Conservation (phyloP, 1,284 basidiomycete genomes). For the Hortiboletus rubellus region DNA sequence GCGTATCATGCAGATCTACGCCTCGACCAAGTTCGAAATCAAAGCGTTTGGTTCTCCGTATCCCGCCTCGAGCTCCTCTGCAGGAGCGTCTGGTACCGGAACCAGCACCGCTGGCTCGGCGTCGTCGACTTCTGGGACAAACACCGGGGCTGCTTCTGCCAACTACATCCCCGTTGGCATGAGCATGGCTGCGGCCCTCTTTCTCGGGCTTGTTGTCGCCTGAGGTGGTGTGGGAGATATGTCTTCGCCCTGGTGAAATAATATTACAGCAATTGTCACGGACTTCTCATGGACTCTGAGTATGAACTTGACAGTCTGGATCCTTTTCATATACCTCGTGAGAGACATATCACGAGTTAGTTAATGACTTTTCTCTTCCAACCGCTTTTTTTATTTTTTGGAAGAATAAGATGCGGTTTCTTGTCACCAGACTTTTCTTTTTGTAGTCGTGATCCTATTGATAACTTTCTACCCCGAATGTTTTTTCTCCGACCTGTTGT, state of each 20-base stretch:
- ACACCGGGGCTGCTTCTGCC: slow-evolving; percentile 28
- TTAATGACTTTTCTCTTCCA: background rate
- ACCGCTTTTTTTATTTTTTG: background rate
- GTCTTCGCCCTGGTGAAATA: background rate
- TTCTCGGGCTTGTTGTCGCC: slow-evolving; percentile 36
- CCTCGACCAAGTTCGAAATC: slow-evolving; percentile 63
- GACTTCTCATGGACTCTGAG: slow-evolving; percentile 3
- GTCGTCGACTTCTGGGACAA: slow-evolving; percentile 22
- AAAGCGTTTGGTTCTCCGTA: slow-evolving; percentile 62
- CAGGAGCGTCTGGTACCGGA: slow-evolving; percentile 30
- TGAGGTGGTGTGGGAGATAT: slow-evolving; percentile 10
- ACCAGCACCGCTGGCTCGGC: slow-evolving; percentile 21
- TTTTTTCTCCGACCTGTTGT: background rate
- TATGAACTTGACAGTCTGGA: slow-evolving; percentile 1
- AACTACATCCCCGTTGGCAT: slow-evolving; percentile 34
- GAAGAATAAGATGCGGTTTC: too few species aligned
- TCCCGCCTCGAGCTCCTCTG: slow-evolving; percentile 41
- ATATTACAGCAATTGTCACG: background rate
- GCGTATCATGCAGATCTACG: slow-evolving; percentile 51
- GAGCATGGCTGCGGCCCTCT: slow-evolving; percentile 31
- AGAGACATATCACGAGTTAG: slow-evolving; percentile 5
- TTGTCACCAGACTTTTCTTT: background rate
- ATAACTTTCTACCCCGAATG: background rate
- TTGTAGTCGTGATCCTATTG: background rate
- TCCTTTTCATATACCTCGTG: slow-evolving; percentile 17